These are phyloP conservation scores for Hypoxylon sp. DNA, from an alignment of 2,329 filamentous ascomycete species.

Conservation along the genomic window DNA sequence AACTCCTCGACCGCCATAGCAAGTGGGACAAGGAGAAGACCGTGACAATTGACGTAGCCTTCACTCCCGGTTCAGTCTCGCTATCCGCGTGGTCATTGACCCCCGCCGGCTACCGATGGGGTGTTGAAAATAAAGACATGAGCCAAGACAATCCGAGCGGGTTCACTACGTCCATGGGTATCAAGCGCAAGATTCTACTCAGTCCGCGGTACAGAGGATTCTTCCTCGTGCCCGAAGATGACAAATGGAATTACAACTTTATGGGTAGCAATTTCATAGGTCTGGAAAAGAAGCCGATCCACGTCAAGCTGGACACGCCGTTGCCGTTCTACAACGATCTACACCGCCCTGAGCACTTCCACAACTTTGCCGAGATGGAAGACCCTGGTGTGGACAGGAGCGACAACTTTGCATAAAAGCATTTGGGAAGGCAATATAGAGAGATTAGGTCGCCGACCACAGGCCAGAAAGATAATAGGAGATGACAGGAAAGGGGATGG, in stretches of 20 bases:
- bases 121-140: conserved; percentile 93
- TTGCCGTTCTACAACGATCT: conserved; percentile 90
- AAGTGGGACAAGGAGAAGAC: conserved; percentile 90
- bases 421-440: conserved; percentile 14
- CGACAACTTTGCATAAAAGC: conserved; percentile 87
- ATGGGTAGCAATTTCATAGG: conserved; percentile 91
- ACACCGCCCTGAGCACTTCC: conserved; percentile 94
- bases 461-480: conserved; percentile 15
- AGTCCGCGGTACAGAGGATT: conserved; percentile 95
- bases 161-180: conserved; percentile 91
- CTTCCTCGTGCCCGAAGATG: conserved; percentile 93
- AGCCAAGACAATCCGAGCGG: conserved; percentile 94
- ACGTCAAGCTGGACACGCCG: conserved; percentile 95
- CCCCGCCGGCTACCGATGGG: conserved; percentile 95
- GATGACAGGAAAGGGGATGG: conserved; percentile 21
- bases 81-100: conserved; percentile 94
- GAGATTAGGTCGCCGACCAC: conserved; percentile 19
- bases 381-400: conserved; percentile 95
- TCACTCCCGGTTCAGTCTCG: conserved; percentile 96
- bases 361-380: conserved; percentile 96
- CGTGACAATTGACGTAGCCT: conserved; percentile 93
- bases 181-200: conserved; percentile 93
- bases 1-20: conserved; percentile 85
- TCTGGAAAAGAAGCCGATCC: conserved; percentile 90
- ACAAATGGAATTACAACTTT: conserved; percentile 98